Evolutionary conservation across 1,284 basidiomycete species (phyloP), one percentile per base, ranked within the genome.

Genomic region (Exsudoporus floridanus): DNA sequence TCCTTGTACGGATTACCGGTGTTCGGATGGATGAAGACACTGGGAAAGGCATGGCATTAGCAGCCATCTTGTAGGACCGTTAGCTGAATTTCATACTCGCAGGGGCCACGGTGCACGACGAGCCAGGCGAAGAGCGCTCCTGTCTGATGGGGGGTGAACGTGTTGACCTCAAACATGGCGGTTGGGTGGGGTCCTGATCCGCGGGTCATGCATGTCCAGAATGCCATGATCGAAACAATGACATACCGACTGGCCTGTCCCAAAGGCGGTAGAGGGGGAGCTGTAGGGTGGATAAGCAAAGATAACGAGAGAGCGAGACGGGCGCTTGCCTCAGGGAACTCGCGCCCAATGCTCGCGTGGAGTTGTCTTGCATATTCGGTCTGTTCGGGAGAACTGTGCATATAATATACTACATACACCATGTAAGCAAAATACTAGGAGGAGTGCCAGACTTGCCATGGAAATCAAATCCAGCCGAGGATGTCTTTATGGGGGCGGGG

Each of bases 1-100:
- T 90, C 88, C 52, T 59, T 74, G 58, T 76, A 72, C 2, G 75
- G 50, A 57, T 88, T 72, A 30, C 76, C 73, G 4, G 88, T 90
- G 68, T 90, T 89, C 0, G 88, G 88, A 67, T 90, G 86, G 54
- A 90, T 73, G 12, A 88, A 73, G 7, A 89, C 86, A 19, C 86
- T 87, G 60, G 7, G 31, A 42, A 33, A 25, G 1, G 18, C 16
- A 10, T 25, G 36, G 34, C 1, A 34, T 63, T 7, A 65, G 48
- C 18, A 27, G 39, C 5, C 25, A 5, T 21, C 4, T 9, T 5
- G 21, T 16, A 16, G 16, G 3, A 18, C 9, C 4, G 19, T 23
- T 23, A 38, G 27, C 7, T 21, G 38, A 9, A 46, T n/a, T 3
- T 28, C 69, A 7, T 44, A 71, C 65, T 70, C 67, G 67, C 68